Evolutionary conservation across 352 stramenopile genomes (phyloP).

Genomic region (Phytophthora sp.): DNA sequence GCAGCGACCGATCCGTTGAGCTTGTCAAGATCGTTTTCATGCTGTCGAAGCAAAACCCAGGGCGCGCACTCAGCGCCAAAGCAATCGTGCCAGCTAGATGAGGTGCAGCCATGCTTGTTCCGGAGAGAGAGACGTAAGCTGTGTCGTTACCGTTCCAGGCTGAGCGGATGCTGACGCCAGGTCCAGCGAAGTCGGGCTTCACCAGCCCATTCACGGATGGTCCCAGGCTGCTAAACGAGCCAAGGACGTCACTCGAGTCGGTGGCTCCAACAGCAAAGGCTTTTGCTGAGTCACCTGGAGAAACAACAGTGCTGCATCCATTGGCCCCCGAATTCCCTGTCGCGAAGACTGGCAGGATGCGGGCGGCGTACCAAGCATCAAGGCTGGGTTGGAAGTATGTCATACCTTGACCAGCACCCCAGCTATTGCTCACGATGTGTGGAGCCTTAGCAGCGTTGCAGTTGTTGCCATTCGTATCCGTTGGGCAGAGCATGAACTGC

Average conservation of each 20-base stretch:
- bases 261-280: conserved; percentile 47
- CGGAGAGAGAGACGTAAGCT: conserved; percentile 47
- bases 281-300: conserved; percentile 43
- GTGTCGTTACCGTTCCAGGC: conserved; percentile 41
- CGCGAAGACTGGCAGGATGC: conserved; percentile 63
- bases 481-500: conserved; percentile 70
- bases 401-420: conserved; percentile 40
- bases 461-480: conserved; percentile 55
- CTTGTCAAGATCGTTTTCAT: conserved; percentile 35
- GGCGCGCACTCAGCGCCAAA: conserved; percentile 44
- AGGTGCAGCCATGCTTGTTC: conserved; percentile 63
- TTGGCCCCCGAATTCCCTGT: conserved; percentile 47
- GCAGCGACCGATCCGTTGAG: conserved; percentile 15
- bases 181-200: conserved; percentile 54
- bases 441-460: conserved; percentile 51
- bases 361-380: conserved; percentile 50
- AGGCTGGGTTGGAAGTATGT: conserved; percentile 42
- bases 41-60: conserved; percentile 34
- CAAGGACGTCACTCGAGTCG: conserved; percentile 38
- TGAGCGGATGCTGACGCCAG: conserved; percentile 44
- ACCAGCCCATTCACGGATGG: conserved; percentile 36
- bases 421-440: conserved; percentile 68
- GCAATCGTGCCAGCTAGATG: conserved; percentile 58
- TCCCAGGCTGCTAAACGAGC: conserved; percentile 48
- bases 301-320: conserved; percentile 35